A percentile compares a stretch with the other conserved stretches of the same genome.
phyloP scores from a whole-genome alignment of 2,329 filamentous ascomycete genomes.

The Pseudopyrenochaeta lycopersici region DNA sequence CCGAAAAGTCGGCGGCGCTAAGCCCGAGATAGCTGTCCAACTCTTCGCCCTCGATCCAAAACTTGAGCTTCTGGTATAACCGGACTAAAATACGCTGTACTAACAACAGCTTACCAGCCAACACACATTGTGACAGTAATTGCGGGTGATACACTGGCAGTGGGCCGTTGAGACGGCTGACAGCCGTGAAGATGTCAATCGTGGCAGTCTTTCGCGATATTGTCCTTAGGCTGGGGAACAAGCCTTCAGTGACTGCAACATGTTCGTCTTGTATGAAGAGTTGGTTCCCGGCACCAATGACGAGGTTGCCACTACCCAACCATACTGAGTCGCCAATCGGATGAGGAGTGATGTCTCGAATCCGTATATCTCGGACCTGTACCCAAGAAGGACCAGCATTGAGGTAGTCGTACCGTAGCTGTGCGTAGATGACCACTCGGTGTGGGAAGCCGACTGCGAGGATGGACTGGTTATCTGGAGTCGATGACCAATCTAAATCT shows the following conservation, averaged over 20 bases:
- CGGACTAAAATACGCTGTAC: conserved; percentile 78
- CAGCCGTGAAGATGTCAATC: conserved; percentile 80
- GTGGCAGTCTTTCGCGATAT: conserved; percentile 59
- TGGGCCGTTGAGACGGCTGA: conserved; percentile 84
- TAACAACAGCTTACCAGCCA: conserved; percentile 76
- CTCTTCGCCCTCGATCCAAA: conserved; percentile 80
- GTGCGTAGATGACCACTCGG: conserved; percentile 80
- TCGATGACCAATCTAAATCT: conserved; percentile 94
- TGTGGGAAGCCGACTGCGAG: conserved; percentile 93
- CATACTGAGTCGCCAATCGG: conserved; percentile 94
- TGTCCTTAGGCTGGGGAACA: conserved; percentile 65
- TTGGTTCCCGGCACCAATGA: conserved; percentile 90
- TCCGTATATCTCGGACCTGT: conserved; percentile 81
- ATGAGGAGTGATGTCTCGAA: conserved; percentile 83
- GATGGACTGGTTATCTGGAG: conserved; percentile 86
- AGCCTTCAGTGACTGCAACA: conserved; percentile 70
- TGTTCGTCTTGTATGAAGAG: conserved; percentile 83
- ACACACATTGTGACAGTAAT: conserved; percentile 84
- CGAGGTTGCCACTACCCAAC: conserved; percentile 83
- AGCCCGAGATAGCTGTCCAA: conserved; percentile 80
- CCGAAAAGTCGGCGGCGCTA: conserved; percentile 58
- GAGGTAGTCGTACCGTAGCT: conserved; percentile 91
- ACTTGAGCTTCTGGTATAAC: conserved; percentile 81
- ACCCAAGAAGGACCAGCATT: conserved; percentile 92
- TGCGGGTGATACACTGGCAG: conserved; percentile 93